Conservation (phyloP, 176 grass and related monocot species). For the Chloris gayana region DNA sequence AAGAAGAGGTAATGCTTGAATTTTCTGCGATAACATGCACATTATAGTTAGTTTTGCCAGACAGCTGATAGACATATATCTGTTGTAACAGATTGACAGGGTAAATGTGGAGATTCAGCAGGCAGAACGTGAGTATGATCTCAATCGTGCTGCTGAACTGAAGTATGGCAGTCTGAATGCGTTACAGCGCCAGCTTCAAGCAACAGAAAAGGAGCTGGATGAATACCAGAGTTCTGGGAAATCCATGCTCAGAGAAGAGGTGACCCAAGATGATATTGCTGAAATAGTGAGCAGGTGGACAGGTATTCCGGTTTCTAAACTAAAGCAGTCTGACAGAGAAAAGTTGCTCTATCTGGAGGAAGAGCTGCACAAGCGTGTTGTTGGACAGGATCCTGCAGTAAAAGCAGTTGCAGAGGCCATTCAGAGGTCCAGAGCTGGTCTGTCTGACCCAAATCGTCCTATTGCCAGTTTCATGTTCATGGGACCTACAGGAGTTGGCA, state of each 20-base stretch:
- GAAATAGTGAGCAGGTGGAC: slow-evolving; percentile 99
- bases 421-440: slow-evolving; percentile 96
- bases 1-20: slow-evolving; percentile 74
- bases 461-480: slow-evolving; percentile 99
- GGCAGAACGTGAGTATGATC: slow-evolving; percentile 97
- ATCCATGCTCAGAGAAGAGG: slow-evolving; percentile 99
- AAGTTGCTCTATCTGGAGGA: slow-evolving; percentile 91
- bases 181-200: slow-evolving; percentile 87
- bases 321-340: slow-evolving; percentile 95
- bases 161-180: slow-evolving; percentile 98
- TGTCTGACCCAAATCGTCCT: slow-evolving; percentile 91
- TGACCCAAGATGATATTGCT: slow-evolving; percentile 93
- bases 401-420: slow-evolving; percentile 95
- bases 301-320: slow-evolving; percentile 92
- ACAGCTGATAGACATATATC: slow-evolving; percentile 32
- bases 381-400: slow-evolving; percentile 95
- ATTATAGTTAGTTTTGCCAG: slow-evolving; percentile 16
- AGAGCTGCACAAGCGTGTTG: slow-evolving; percentile 92
- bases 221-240: slow-evolving; percentile 98
- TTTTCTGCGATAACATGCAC: not conserved
- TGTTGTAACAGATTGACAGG: slow-evolving; percentile 87
- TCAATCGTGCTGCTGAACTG: slow-evolving; percentile 94
- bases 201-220: slow-evolving; percentile 78
- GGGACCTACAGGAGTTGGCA: slow-evolving; percentile 98
- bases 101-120: slow-evolving; percentile 98